Base-by-base conservation (phyloP, 768 basidiomycete genomes). In the Rhodotorula paludigena region DNA sequence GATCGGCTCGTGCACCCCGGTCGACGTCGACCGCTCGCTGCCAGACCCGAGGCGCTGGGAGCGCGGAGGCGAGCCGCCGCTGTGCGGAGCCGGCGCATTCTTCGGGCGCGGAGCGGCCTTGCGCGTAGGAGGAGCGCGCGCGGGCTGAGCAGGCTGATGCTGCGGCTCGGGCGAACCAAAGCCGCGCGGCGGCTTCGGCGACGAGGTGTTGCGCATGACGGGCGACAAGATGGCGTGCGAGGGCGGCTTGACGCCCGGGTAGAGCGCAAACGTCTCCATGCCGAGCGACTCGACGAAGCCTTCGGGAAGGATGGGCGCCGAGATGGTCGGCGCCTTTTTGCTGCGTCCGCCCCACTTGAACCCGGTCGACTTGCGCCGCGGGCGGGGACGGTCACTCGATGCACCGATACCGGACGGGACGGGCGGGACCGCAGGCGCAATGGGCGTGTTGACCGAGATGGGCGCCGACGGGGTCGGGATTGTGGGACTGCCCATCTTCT, bases 221-320 rank as follows among this genome's bases (percentile, higher is more conserved):
- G 59, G 38, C 6, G 59, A 41, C 4, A 32, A 9, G 60, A 36
- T 33, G 25, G 57, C 57, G 58, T 48, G 58, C 11, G 38, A 8
- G 18, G 59, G 70, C 38, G 55, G 44, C 33, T 57, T 54, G 64
- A 57, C 66, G 12, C 69, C 69, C 7, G 69, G 64, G 12, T 57
- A 48, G 16, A 71, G 53, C 5, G 60, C 57, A 47, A 72, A 72
- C 1, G 70, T 72, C 52, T 64, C 60, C 70, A 72, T 72, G 23
- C 70, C 70, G 51, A 72, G 70, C 42, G 70, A 60, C 41, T 68
- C 59, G 62, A 72, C 66, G 41, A 72, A 72, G 28, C 70, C 70
- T 2, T 60, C 55, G 14, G 70, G 70, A 7, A 72, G 58, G 56
- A 72, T 72, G 21, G 70, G 70, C 58, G 36, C 41, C n/a, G 70